phyloP scores from a whole-genome alignment of 2,329 filamentous ascomycete species.

The Cyphellophora europaea region DNA sequence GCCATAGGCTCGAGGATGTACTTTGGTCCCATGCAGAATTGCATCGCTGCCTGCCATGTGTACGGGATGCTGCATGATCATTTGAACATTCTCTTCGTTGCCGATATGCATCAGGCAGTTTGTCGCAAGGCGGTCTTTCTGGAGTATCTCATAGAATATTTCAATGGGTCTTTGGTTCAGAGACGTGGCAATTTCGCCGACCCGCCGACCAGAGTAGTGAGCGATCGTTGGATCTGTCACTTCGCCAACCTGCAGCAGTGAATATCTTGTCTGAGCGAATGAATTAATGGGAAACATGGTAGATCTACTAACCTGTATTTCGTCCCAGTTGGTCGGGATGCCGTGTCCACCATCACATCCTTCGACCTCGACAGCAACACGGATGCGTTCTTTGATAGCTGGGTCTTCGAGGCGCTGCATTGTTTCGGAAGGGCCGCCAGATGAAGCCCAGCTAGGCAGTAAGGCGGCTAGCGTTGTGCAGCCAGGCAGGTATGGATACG shows the following conservation, averaged over 20 bases:
- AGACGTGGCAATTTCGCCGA: neutral
- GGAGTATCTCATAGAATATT: neutral
- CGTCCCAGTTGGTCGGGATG: neutral
- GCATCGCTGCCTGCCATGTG: slow-evolving; percentile 1
- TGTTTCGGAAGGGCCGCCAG: neutral
- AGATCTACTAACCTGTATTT: no score
- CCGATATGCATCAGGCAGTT: neutral
- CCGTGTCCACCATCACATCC: neutral
- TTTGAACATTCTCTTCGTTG: neutral
- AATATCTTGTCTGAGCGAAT: no score
- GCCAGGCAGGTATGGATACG: neutral
- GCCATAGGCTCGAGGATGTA: neutral
- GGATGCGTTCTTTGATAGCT: neutral
- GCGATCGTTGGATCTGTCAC: neutral
- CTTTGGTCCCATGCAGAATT: neutral
- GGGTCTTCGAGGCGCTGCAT: neutral
- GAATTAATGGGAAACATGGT: no score
- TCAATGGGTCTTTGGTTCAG: neutral
- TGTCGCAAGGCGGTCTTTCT: neutral
- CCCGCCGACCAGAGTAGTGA: neutral
- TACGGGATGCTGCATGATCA: neutral
- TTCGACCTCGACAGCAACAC: neutral
- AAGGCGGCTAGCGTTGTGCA: neutral
- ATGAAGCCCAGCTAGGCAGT: neutral
- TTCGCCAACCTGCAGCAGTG: no score